phyloP scores from a whole-genome alignment of 768 basidiomycete genomes.

The Lactarius akahatsu region DNA sequence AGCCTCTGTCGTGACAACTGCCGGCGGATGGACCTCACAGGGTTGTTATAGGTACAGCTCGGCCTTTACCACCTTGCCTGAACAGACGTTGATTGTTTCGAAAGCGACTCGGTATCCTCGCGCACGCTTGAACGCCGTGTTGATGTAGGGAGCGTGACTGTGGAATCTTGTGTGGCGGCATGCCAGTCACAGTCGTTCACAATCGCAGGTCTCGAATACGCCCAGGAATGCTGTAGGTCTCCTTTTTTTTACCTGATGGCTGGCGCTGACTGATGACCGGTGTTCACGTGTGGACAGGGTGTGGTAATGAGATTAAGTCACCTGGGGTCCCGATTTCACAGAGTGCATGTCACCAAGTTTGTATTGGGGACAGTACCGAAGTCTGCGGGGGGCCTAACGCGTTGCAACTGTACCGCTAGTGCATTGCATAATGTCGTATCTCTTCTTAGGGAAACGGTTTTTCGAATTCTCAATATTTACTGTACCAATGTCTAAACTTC shows the following conservation, averaged over 20 bases:
- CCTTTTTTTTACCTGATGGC: background rate
- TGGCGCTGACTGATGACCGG: background rate
- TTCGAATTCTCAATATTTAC: no score
- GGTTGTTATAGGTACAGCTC: background rate
- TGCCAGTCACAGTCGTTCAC: constrained; percentile 4
- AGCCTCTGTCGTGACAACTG: background rate
- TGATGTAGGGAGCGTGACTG: constrained; percentile 8
- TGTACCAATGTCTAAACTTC: no score
- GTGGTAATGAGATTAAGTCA: background rate
- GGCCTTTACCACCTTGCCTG: no score
- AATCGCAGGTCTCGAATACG: constrained; percentile 10
- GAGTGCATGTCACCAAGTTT: background rate
- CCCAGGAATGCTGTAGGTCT: constrained; percentile 14
- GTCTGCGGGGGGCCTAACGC: constrained; percentile 3
- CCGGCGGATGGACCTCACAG: background rate
- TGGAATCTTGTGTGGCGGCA: constrained; percentile 7
- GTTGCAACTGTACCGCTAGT: background rate
- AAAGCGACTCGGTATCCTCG: constrained; percentile 5
- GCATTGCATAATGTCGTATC: no score
- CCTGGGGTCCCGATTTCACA: background rate
- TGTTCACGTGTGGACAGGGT: background rate
- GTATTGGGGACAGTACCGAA: background rate
- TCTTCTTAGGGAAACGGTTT: no score
- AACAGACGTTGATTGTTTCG: background rate
- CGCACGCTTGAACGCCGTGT: constrained; percentile 16